Base-by-base conservation (phyloP, 495 filamentous ascomycete species). In the Viridothelium virens region DNA sequence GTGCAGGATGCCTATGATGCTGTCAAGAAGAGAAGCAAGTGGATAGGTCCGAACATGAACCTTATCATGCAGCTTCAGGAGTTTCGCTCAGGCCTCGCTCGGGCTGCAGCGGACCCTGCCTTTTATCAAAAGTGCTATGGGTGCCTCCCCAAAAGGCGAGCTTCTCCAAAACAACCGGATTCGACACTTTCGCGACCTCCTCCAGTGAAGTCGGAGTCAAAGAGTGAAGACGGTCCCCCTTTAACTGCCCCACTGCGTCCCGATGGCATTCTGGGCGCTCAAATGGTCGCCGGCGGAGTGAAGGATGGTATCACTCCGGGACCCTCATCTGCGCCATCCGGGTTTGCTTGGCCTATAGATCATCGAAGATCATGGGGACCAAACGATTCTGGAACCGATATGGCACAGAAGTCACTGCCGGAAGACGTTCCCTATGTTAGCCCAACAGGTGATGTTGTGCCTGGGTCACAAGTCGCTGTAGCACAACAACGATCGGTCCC, bases 11-110 rank as follows among this genome's bases (percentile, higher is more conserved):
- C 93, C 65, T 98, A 98, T 73, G 85, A 92, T 73, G 82, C 87
- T 3, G 95, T 96, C 31, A 96, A 98, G 76, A 82, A 82, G 53
- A 88, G 90, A 73, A 97, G 93, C 73, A 86, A 84, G 69, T 98
- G 94, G 94, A 96, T 98, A 64, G 92, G 92, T 14, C 94, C 94
- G 1, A 98, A 98, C 74, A 98, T 98, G 94, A 91, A 90, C 69
- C 80, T 98, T 46, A 96, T 98, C 76, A 97, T 97, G 78, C 93
- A 94, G 75, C 81, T 98, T 62, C 93, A 95, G 47, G 94, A 98
- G 73, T 98, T 96, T 77, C 84, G 90, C 67, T 86, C 86, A 69
- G 84, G 86, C 68, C 77, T 91, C 9, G 70, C 82, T 3, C 83
- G 82, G 70, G 56, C 65, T 9, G 74, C 70, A 33, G 66, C 64